These are phyloP conservation scores for Arbutus unedo DNA, from an alignment of 148 eudicot genomes.

Conservation along the genomic window DNA sequence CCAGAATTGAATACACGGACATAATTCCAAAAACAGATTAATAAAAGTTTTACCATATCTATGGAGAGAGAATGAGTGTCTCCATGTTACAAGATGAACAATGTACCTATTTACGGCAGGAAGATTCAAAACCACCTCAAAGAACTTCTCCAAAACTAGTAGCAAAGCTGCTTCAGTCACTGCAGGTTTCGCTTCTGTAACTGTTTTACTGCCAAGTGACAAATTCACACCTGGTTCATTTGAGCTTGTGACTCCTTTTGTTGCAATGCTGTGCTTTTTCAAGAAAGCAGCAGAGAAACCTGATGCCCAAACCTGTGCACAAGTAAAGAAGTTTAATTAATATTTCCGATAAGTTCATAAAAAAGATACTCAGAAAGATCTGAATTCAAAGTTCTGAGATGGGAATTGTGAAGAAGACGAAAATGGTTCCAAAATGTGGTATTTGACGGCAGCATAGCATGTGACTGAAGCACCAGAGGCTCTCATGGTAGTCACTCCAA, in stretches of 20 bases:
- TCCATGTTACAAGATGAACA: not conserved
- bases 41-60: not conserved
- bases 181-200: slow-evolving; percentile 61
- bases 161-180: slow-evolving; percentile 82
- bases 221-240: slow-evolving; percentile 28
- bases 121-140: slow-evolving; percentile 73
- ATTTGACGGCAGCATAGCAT: not conserved
- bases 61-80: not conserved
- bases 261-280: slow-evolving; percentile 80
- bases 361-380: not conserved
- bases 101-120: slow-evolving; percentile 76
- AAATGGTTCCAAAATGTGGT: not conserved
- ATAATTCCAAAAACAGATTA: not conserved
- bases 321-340: slow-evolving; percentile 4
- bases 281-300: slow-evolving; percentile 98
- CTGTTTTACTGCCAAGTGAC: slow-evolving; percentile 28
- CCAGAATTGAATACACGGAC: not conserved
- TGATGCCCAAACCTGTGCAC: slow-evolving; percentile 83
- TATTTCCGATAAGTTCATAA: not conserved
- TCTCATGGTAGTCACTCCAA: too few relatives aligned
- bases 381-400: not conserved
- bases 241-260: slow-evolving; percentile 43
- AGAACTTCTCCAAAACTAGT: slow-evolving; percentile 69
- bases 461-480: not conserved
- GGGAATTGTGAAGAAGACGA: not conserved